Evolutionary conservation across 352 stramenopile species (phyloP).

Genomic region (Phytophthora sansomeana): DNA sequence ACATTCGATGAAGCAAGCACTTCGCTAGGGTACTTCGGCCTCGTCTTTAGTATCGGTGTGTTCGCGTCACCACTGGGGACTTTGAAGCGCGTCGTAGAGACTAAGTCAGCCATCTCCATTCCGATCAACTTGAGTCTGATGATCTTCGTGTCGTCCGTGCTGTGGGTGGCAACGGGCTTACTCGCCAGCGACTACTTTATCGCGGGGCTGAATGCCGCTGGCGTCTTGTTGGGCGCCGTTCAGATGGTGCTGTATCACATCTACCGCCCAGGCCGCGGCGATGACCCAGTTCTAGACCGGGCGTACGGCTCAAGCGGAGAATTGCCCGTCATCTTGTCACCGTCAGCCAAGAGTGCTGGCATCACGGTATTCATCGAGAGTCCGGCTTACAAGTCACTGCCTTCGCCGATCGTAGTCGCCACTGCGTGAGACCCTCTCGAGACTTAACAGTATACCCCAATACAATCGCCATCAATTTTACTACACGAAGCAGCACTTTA

Average conservation of each 20-base stretch:
- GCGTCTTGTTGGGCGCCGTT: constrained; percentile 39
- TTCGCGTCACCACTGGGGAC: constrained; percentile 61
- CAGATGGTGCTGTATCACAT: constrained; percentile 61
- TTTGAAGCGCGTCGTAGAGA: constrained; percentile 46
- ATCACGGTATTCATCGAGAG: constrained; percentile 6
- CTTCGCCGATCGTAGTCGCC: constrained; percentile 2
- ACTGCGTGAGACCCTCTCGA: not conserved
- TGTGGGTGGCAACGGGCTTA: constrained; percentile 59
- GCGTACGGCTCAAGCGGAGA: not conserved
- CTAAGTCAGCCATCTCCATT: constrained; percentile 53
- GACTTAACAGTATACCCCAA: not conserved
- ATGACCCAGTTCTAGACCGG: not conserved
- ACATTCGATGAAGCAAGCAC: constrained; percentile 5
- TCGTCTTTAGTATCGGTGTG: constrained; percentile 44
- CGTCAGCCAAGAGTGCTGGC: not conserved
- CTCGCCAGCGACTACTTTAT: constrained; percentile 53
- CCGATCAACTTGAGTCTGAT: constrained; percentile 59
- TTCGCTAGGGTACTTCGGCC: constrained; percentile 25
- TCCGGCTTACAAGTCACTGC: constrained; percentile 5
- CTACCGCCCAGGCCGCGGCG: constrained; percentile 31
- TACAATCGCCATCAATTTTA: not conserved
- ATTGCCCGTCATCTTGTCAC: not conserved
- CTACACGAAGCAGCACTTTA: not conserved
- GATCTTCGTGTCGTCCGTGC: constrained; percentile 49
- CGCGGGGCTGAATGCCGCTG: constrained; percentile 46